Conservation (phyloP, 2,329 filamentous ascomycete genomes). For the Aspergillus pseudoterreus region DNA sequence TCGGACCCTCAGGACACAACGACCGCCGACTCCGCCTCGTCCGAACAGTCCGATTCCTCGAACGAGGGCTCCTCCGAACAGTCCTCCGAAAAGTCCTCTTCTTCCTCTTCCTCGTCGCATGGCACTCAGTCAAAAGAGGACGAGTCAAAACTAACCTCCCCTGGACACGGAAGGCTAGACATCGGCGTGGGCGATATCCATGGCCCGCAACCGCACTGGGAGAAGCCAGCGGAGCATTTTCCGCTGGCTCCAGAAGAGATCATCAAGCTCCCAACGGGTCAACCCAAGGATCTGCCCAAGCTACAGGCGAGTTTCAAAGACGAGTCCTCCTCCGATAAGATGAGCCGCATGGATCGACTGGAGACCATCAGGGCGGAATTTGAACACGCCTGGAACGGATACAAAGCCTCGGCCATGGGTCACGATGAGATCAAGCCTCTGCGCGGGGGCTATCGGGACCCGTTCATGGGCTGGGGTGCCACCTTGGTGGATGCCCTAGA, state of each 20-base stretch:
- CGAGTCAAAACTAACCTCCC: conserved; percentile 8
- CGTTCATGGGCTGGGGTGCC: conserved; percentile 89
- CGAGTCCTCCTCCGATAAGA: conserved; percentile 59
- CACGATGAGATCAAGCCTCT: conserved; percentile 83
- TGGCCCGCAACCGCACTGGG: conserved; percentile 60
- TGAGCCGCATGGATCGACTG: conserved; percentile 62
- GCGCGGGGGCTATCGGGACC: conserved; percentile 64
- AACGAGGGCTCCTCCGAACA: neutral
- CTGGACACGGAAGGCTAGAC: conserved; percentile 33
- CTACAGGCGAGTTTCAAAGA: conserved; percentile 69
- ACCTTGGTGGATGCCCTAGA: conserved; percentile 80
- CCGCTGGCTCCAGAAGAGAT: conserved; percentile 68
- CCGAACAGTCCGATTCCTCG: neutral
- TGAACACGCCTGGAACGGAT: conserved; percentile 75
- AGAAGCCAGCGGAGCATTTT: conserved; percentile 69
- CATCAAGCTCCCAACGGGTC: conserved; percentile 70
- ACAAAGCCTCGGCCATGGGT: conserved; percentile 73
- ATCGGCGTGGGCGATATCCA: conserved; percentile 15
- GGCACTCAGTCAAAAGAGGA: conserved; percentile 5
- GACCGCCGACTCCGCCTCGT: neutral
- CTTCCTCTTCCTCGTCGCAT: neutral
- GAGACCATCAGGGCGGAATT: conserved; percentile 69
- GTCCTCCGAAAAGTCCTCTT: neutral
- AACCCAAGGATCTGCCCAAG: conserved; percentile 65
- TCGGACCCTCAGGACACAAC: neutral